Percentiles rank a stretch among this genome's conserved stretches.
phyloP scores from a whole-genome alignment of 2,329 filamentous ascomycete genomes.

The Chaetomium sp. region DNA sequence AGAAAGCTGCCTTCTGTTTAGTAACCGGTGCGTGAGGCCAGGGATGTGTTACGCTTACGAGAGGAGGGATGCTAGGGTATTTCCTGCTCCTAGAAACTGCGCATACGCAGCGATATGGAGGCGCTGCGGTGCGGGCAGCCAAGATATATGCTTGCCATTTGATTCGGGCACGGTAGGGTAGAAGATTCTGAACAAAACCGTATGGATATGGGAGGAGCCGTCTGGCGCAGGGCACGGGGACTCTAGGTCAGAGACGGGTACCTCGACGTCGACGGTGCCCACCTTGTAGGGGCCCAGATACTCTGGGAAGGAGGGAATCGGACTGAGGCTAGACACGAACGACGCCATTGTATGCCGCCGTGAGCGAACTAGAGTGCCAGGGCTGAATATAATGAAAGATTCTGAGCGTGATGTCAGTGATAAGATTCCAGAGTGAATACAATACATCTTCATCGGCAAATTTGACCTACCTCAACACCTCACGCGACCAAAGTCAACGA shows the following conservation, averaged over 20 bases:
- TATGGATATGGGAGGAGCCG: constrained; percentile 62
- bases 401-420: not conserved
- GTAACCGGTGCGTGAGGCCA: constrained; percentile 36
- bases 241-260: constrained; percentile 64
- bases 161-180: constrained; percentile 67
- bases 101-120: constrained; percentile 75
- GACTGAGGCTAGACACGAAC: constrained; percentile 61
- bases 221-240: constrained; percentile 57
- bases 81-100: constrained; percentile 69
- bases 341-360: constrained; percentile 48
- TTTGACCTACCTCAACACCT: not conserved
- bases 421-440: not conserved
- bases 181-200: constrained; percentile 79
- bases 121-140: constrained; percentile 77
- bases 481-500: not conserved
- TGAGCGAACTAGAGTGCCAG: not conserved
- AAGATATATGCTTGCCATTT: constrained; percentile 64
- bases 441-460: not conserved
- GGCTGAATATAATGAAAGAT: not conserved
- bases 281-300: constrained; percentile 79
- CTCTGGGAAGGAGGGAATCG: constrained; percentile 70
- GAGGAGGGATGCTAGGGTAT: constrained; percentile 58
- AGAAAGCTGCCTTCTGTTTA: constrained; percentile 50
- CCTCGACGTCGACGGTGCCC: constrained; percentile 78
- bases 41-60: constrained; percentile 52